phyloP scores from a whole-genome alignment of 306 rosid species.

The Vachellia collinsii region DNA sequence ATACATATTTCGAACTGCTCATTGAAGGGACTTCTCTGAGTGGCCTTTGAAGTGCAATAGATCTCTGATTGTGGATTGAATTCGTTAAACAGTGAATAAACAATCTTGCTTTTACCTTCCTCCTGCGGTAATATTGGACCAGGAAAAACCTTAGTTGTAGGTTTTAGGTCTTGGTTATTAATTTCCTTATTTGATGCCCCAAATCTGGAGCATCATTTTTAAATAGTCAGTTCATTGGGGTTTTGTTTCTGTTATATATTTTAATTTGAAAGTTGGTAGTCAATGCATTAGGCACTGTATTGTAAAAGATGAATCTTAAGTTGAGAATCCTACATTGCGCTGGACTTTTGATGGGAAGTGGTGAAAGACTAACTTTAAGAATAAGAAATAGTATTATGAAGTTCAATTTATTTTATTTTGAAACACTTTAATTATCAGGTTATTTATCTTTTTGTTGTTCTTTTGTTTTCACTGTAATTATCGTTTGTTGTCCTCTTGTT shows the following conservation, averaged over 20 bases:
- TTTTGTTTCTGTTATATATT: background rate
- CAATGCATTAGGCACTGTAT: background rate
- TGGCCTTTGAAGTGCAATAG: background rate
- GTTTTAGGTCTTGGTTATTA: background rate
- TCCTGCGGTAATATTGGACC: background rate
- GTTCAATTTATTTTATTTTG: background rate
- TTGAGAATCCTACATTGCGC: background rate
- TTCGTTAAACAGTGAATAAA: background rate
- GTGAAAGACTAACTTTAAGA: background rate
- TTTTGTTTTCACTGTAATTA: background rate
- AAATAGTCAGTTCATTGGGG: background rate
- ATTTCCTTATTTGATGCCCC: background rate
- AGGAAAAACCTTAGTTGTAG: background rate
- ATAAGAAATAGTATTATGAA: background rate
- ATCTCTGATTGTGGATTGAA: background rate
- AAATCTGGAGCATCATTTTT: background rate
- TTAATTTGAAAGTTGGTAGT: background rate
- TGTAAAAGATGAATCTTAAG: background rate
- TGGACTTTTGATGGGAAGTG: background rate
- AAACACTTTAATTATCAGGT: background rate
- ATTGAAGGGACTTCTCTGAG: background rate
- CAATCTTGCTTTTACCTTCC: background rate
- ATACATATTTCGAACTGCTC: background rate
- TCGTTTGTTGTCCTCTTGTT: background rate
- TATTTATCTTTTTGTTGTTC: background rate